These are phyloP conservation scores for Penstemon eatonii DNA, from an alignment of 257 asterid genomes.

Conservation along the genomic window DNA sequence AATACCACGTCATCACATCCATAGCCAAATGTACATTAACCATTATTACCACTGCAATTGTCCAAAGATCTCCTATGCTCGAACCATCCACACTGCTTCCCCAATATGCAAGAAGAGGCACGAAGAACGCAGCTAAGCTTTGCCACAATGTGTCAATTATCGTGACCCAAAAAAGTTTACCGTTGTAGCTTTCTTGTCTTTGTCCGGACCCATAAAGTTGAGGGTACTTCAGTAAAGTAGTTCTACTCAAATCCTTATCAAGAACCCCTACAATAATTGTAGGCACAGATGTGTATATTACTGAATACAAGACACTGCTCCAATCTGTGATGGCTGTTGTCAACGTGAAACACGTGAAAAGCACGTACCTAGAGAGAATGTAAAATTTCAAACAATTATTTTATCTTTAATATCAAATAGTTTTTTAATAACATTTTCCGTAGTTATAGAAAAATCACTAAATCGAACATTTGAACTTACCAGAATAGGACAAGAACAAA, in stretches of 20 bases:
- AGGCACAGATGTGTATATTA: slow-evolving; percentile 81
- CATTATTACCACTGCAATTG: slow-evolving; percentile 76
- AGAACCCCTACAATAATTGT: slow-evolving; percentile 82
- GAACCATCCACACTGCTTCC: slow-evolving; percentile 62
- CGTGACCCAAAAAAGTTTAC: slow-evolving; percentile 71
- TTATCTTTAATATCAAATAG: too few species aligned
- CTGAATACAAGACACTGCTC: slow-evolving; percentile 92
- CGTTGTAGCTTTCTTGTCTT: slow-evolving; percentile 77
- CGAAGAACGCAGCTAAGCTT: slow-evolving; percentile 68
- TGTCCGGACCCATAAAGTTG: slow-evolving; percentile 91
- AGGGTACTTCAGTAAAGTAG: slow-evolving; percentile 71
- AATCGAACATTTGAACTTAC: slow-evolving; percentile 45
- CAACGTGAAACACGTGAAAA: slow-evolving; percentile 75
- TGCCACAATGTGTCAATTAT: slow-evolving; percentile 93
- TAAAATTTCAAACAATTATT: not conserved
- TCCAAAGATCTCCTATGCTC: slow-evolving; percentile 93
- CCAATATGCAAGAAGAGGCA: slow-evolving; percentile 80
- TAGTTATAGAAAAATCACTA: not conserved
- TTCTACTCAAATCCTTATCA: slow-evolving; percentile 82
- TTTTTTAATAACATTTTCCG: too few species aligned
- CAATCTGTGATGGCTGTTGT: slow-evolving; percentile 94
- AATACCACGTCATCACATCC: slow-evolving; percentile 88
- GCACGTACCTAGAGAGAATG: slow-evolving; percentile 64
- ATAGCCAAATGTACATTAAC: slow-evolving; percentile 88
- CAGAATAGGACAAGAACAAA: slow-evolving; percentile 86